Evolutionary conservation across 2,329 filamentous ascomycete genomes (phyloP), one percentile per base, ranked within the genome.

Genomic region (Clonostachys byssicola): DNA sequence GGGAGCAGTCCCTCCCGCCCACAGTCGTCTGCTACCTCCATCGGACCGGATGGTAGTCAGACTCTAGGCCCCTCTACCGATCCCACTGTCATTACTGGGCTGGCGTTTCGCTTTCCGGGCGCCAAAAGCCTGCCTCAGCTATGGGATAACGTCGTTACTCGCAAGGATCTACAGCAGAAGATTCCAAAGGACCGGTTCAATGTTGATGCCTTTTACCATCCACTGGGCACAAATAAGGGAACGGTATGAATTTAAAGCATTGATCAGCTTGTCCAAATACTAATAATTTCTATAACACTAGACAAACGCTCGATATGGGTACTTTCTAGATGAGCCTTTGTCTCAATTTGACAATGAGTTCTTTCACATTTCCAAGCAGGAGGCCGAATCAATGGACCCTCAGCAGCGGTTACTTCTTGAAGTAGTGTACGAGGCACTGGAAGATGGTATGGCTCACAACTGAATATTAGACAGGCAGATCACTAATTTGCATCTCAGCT

Each of bases 381-480:
- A 74, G 49, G 67, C 66, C n/a, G 56, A 59, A 43, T 57, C 55
- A 20, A 62, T 72, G 49, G 72, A 75, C 42, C 72, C 71, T 1
- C 69, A 73, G 50, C 69, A 72, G 48, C 59, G 71, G 3, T 59
- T 66, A 30, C 52, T 69, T 13, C 59, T 71, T 5, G 67, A 73
- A 43, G 61, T 67, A 0, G 59, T 60, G 6, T 71, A 67, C 43
- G 69, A 73, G 47, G 64, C 68, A 1, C 48, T 79, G 1, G 65
- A 65, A 23, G 56, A 54, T 10, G 34, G 33, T 40, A 30, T 30
- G 14, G 30, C 39, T 40, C n/a, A 3, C n/a, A n/a, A 42, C 1
- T 2, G 14, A 30, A 30, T 30, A 9, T 2, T 14, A 5, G 3
- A 30, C 16, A 20, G 13, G 20, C 13, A 9, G 42, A 30, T 30